Evolutionary conservation across 2,329 filamentous ascomycete species (phyloP), one percentile per base, ranked within the genome.

Genomic region (Colletotrichum cordylinicola): DNA sequence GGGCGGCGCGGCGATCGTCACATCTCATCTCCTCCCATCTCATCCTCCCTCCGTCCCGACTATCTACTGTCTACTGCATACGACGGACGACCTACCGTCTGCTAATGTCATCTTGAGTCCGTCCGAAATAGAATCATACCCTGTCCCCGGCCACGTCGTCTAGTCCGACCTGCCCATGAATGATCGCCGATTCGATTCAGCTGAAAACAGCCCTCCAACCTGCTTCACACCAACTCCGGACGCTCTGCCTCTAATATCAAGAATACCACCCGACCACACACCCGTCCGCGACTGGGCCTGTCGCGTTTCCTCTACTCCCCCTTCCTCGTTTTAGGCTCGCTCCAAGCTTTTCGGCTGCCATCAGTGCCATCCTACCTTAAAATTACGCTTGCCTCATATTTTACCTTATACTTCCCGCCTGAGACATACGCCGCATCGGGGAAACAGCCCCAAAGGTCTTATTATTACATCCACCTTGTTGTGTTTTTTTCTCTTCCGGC

Each of bases 341-440:
- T 27, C 24, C 27, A 33, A 67, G 55, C 39, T 62, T 48, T 52
- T 35, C 39, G 39, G 39, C 39, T 48, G 39, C 39, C 39, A 48
- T 68, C 35, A 48, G 16, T 62, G 27, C n/a, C 35, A 60, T 39
- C 24, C 18, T 18, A 31, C 24, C 56, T 62, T 65, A n/a, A 65
- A 39, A 27, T 15, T 55, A 67, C 35, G 21, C 62, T 58, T 21
- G 55, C 62, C 33, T 60, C 33, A 48, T 67, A 67, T 7, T 69
- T 52, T 29, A 37, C 31, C 27, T 74, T 61, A 48, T 72, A 33
- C 39, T 75, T 72, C 72, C 72, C 68, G 68, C 33, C 72, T 72
- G 72, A 75, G 72, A 75, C 72, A 75, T 27, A 37, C 33, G 37
- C 72, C 68, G 69, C 69, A 35, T 75, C 62, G 68, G 72, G 58